Base-by-base conservation (phyloP, 495 filamentous ascomycete genomes). In the Penicillium fimorum region DNA sequence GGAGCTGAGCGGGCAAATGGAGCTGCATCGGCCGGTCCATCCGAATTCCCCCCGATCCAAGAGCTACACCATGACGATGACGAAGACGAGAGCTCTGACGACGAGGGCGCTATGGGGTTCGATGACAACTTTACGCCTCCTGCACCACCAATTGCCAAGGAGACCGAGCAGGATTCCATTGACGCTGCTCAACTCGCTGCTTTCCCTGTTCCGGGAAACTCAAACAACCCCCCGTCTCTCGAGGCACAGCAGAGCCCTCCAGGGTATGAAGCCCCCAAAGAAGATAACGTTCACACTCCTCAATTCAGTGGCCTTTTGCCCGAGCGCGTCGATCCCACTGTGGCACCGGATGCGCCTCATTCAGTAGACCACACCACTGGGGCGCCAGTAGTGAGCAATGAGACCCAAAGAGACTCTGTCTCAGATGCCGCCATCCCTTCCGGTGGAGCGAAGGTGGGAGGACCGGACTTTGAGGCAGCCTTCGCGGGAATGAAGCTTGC, bases 11-110 rank as follows among this genome's bases (percentile, higher is more conserved):
- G 68, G n/a, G 22, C 64, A 5, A 68, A 70, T 41, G 76, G 72
- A 24, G 54, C 70, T 65, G 46, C 70, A 54, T 61, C 65, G 24
- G 58, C 67, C 52, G 53, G 71, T 59, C 30, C 68, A 12, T 69
- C 70, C n/a, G 94, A 97, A 65, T 97, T 97, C 73, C 95, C 95
- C 33, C 94, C 94, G 1, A 96, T 97, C 55, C 86, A 86, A 37
- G 92, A 96, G 63, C 68, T 96, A 33, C 86, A 86, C 42, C 79
- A 87, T 47, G 90, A 94, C 57, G 91, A 93, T 13, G 83, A 82
- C 30, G 85, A 72, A 17, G 87, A 79, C 54, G 91, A 92, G 33
- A 91, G 87, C 55, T 73, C 76, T 0, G 90, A 86, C n/a, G 87
- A 82, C 60, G 90, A 89, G 40, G 85, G 78, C 43, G 61, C 62